Evolutionary conservation across 495 filamentous ascomycete species (phyloP).

Genomic region (Xylaria castorea): DNA sequence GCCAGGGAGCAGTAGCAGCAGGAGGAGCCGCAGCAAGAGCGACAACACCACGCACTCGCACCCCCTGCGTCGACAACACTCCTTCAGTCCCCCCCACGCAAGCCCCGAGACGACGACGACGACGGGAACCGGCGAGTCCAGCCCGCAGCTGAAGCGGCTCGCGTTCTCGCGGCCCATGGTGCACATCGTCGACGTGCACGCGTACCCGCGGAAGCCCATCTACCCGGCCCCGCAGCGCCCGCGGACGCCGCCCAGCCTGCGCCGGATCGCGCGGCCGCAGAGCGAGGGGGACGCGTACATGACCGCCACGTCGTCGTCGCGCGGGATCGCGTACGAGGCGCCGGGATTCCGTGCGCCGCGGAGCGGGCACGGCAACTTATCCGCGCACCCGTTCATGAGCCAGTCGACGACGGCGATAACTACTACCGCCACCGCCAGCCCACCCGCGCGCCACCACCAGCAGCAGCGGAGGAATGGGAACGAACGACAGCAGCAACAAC

Average conservation of each 20-base stretch:
- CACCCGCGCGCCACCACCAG: not conserved
- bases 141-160: constrained; percentile 42
- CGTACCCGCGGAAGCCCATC: constrained; percentile 44
- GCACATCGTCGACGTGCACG: constrained; percentile 43
- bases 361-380: constrained; percentile 22
- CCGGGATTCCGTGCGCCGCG: constrained; percentile 18
- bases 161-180: constrained; percentile 39
- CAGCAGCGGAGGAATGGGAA: not conserved
- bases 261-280: constrained; percentile 6
- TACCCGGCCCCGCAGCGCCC: constrained; percentile 40
- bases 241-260: constrained; percentile 40
- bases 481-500: too few species aligned
- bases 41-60: not conserved
- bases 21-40: constrained; percentile 24
- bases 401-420: constrained; percentile 5
- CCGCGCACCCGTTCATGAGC: constrained; percentile 21
- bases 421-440: too few species aligned
- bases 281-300: constrained; percentile 20
- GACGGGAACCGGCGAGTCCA: constrained; percentile 30
- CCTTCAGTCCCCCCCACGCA: constrained; percentile 41
- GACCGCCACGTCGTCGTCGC: not conserved
- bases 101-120: not conserved
- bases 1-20: constrained; percentile 21
- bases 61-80: constrained; percentile 35
- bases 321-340: constrained; percentile 22